Percentiles rank a stretch among this genome's conserved stretches.
Evolutionary conservation across 352 stramenopile species (phyloP).

Genomic region (Peronospora farinosa): DNA sequence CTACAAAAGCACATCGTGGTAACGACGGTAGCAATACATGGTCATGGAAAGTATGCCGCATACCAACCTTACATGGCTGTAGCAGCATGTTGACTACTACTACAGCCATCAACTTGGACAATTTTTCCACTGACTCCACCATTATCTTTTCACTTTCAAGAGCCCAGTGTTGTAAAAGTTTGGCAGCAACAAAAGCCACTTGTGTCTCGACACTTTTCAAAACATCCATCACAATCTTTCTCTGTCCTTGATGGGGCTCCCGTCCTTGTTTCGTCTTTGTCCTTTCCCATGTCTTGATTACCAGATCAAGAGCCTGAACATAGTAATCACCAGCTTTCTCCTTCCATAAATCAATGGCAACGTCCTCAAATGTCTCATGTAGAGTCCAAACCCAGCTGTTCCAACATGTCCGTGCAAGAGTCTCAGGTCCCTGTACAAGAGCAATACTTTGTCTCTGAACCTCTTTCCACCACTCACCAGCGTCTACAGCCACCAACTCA

Average conservation of each 20-base stretch:
- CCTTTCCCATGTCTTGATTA: constrained; percentile 20
- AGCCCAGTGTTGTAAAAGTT: constrained; percentile 33
- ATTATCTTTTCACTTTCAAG: constrained; percentile 13
- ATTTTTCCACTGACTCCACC: constrained; percentile 7
- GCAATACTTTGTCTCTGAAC: constrained; percentile 30
- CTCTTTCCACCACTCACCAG: constrained; percentile 38
- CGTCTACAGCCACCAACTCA: constrained; percentile 32
- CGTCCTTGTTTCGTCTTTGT: constrained; percentile 9
- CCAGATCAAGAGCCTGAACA: constrained; percentile 20
- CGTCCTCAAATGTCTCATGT: constrained; percentile 13
- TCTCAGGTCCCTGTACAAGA: constrained; percentile 9
- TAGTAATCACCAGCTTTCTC: constrained; percentile 9
- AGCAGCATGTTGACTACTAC: constrained; percentile 35
- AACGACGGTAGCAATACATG: constrained; percentile 34
- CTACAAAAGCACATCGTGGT: constrained; percentile 27
- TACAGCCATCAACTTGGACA: constrained; percentile 20
- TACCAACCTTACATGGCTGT: constrained; percentile 24
- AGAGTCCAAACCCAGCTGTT: not conserved
- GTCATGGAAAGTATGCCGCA: constrained; percentile 36
- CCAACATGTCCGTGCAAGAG: not conserved
- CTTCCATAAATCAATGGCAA: constrained; percentile 6
- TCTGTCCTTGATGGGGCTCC: not conserved
- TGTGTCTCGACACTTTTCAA: constrained; percentile 24
- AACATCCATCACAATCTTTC: constrained; percentile 1
- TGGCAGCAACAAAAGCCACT: constrained; percentile 23